Conservation (phyloP, 1,284 basidiomycete genomes). For the Omphalotus olearius region DNA sequence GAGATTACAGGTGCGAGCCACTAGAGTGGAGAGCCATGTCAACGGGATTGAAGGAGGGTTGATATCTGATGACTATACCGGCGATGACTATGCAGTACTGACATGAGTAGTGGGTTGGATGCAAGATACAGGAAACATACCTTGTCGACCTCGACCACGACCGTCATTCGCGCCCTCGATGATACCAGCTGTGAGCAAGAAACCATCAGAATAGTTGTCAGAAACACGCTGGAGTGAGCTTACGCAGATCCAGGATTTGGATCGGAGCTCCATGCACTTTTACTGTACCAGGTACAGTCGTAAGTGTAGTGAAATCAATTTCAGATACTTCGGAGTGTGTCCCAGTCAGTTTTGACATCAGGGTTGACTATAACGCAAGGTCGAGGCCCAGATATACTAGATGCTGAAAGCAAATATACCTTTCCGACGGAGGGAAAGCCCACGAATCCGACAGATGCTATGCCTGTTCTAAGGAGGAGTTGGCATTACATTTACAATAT, state of each 20-base stretch:
- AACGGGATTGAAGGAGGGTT: constrained; percentile 9
- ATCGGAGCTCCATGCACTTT: constrained; percentile 94
- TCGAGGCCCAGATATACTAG: constrained; percentile 15
- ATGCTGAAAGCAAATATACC: constrained; percentile 37
- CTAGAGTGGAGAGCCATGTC: constrained; percentile 35
- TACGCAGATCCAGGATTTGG: constrained; percentile 81
- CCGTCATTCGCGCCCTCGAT: constrained; percentile 99
- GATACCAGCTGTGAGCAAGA: constrained; percentile 72
- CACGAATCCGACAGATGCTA: constrained; percentile 95
- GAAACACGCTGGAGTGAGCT: constrained; percentile 25
- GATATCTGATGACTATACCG: constrained; percentile 44
- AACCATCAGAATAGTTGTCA: constrained; percentile 11
- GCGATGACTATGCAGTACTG: constrained; percentile 60
- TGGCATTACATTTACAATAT: constrained; percentile 4
- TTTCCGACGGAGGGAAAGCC: constrained; percentile 87
- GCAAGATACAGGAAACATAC: constrained; percentile 25
- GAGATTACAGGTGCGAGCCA: constrained; percentile 96
- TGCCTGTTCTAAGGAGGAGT: constrained; percentile 67
- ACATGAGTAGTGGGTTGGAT: constrained; percentile 8
- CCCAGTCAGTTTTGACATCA: constrained; percentile 98
- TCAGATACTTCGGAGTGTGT: constrained; percentile 97
- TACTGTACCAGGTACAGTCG: constrained; percentile 93
- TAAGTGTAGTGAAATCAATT: constrained; percentile 96
- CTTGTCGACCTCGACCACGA: constrained; percentile 96
- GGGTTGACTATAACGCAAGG: constrained; percentile 66